Conservation (phyloP, 2,329 filamentous ascomycete species). For the Davidsoniella neocaledoniae region DNA sequence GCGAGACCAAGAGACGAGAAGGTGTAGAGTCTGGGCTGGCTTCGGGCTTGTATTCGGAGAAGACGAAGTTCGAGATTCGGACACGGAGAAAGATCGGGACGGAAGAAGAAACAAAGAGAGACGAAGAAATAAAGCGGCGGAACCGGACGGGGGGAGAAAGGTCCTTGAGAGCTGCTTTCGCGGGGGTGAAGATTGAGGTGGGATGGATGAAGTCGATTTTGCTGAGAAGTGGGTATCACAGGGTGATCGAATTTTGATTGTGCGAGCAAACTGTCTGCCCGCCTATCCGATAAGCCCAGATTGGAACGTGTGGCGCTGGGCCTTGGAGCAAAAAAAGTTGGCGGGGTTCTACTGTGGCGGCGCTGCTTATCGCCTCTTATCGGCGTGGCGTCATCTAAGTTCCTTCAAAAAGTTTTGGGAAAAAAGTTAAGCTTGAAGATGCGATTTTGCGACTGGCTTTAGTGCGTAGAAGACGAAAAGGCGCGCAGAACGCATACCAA, state of each 20-base stretch:
- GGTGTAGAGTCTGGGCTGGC: not conserved
- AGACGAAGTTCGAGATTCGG: slow-evolving; percentile 1
- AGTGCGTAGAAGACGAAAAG: not conserved
- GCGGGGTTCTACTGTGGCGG: slow-evolving; percentile 1
- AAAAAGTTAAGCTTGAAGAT: not conserved
- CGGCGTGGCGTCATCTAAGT: slow-evolving; percentile 6
- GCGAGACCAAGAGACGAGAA: not conserved
- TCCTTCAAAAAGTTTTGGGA: slow-evolving; percentile 3
- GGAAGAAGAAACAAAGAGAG: not conserved
- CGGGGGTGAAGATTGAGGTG: slow-evolving; percentile 6
- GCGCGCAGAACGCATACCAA: not conserved
- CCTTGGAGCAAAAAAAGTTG: not conserved
- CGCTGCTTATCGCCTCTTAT: not conserved
- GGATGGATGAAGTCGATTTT: slow-evolving; percentile 12
- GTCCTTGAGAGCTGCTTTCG: slow-evolving; percentile 6
- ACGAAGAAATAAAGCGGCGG: not conserved
- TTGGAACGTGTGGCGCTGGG: slow-evolving; percentile 3
- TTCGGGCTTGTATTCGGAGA: not conserved
- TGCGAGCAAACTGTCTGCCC: slow-evolving; percentile 3
- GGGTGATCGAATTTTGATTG: slow-evolving; percentile 10
- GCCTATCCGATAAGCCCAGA: slow-evolving; percentile 8
- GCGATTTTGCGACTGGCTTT: slow-evolving; percentile 1
- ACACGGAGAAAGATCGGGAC: not conserved
- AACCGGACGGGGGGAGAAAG: not conserved
- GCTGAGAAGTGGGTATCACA: slow-evolving; percentile 10